Evolutionary conservation across 108 stramenopile species (phyloP), one percentile per base, ranked within the genome.

Genomic region (Conticribra guillardii): DNA sequence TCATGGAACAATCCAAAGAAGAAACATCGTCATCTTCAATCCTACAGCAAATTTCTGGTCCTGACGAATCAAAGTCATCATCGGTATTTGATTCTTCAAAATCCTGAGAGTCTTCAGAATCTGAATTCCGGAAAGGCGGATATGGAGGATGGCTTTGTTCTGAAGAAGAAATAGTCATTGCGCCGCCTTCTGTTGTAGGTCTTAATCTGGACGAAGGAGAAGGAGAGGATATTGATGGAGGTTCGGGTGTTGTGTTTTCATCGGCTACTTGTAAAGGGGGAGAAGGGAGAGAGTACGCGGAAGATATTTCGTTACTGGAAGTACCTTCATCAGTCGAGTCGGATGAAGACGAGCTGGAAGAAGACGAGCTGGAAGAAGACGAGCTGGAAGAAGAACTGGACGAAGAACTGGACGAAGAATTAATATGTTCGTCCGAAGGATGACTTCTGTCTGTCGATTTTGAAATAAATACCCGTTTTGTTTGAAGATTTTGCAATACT

Each of bases 11-110:
- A 9, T 58, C 70, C 17, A 71, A 30, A 44, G 76, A 69, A n/a
- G 76, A 76, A 2, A 76, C 68, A 52, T 76, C 62, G 26, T 74
- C 73, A 48, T 66, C 67, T 54, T 64, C 46, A 7, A 69, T 49
- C 28, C 21, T 32, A 31, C 55, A 41, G 23, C 45, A 49, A 22
- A 76, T 52, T n/a, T 52, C 67, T 21, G 62, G 32, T 9, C 41
- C 67, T 26, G 64, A 58, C 44, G 23, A 47, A 0, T 53, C 37
- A 31, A 57, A 58, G 9, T 46, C 54, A 15, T 67, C 73, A 9
- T 52, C 33, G 22, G 64, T 22, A 67, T 15, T 11, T 47, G 50
- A 51, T 4, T 4, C 48, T 52, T 52, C 30, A 21, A 23, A 37
- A 29, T 22, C 49, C 8, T 16, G 33, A 21, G 31, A 29, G 50